Evolutionary conservation across 306 rosid genomes (phyloP).

Genomic region (cucumber (Cucumis sativus)): DNA sequence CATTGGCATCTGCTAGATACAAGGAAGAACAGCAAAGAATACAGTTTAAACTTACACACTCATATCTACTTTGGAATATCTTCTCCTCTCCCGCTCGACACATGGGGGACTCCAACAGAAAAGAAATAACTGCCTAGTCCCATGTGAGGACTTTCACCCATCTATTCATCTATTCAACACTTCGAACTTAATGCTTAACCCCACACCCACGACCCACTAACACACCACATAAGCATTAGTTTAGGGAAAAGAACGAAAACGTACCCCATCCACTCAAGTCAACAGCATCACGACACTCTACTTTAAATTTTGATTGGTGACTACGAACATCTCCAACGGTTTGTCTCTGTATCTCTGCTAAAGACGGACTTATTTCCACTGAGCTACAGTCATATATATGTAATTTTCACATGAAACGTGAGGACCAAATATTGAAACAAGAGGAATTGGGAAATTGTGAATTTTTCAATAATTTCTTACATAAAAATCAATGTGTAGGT

Average conservation of each 20-base stretch:
- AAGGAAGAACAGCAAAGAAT: background rate
- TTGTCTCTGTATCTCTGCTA: conserved; percentile 76
- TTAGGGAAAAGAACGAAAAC: conserved; percentile 10
- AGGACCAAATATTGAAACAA: background rate
- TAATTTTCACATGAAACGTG: background rate
- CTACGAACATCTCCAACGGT: conserved; percentile 69
- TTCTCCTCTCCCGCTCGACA: background rate
- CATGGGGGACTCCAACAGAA: background rate
- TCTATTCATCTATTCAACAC: background rate
- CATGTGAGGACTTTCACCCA: background rate
- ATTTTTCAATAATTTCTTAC: background rate
- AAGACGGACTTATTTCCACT: conserved; percentile 88
- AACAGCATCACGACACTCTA: conserved; percentile 85
- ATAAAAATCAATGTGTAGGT: background rate
- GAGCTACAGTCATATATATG: conserved; percentile 48
- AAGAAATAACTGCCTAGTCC: background rate
- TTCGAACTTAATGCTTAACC: background rate
- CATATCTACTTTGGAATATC: background rate
- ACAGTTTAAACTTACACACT: background rate
- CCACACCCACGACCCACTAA: background rate
- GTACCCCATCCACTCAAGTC: conserved; percentile 85
- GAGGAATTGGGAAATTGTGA: background rate
- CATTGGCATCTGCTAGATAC: background rate
- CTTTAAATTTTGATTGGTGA: conserved; percentile 71
- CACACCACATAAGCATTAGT: background rate